phyloP scores from a whole-genome alignment of 257 asterid genomes.

The Thymus quinquecostatus region DNA sequence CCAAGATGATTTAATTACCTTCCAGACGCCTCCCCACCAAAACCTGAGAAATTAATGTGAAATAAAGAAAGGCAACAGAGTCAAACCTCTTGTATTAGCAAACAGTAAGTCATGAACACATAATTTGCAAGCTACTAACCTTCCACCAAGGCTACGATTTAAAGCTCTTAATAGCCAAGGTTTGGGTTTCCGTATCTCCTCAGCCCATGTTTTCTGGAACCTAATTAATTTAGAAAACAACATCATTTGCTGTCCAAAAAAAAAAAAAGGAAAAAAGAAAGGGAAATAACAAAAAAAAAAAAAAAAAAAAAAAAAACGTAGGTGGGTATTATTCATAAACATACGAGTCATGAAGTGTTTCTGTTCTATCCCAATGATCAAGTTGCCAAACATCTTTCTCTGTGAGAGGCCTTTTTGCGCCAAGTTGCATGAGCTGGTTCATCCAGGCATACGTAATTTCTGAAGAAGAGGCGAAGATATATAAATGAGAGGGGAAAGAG shows the following conservation, averaged over 20 bases:
- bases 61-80: constrained; percentile 26
- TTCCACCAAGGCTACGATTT: constrained; percentile 90
- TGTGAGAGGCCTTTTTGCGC: constrained; percentile 86
- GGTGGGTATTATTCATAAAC: constrained; percentile 25
- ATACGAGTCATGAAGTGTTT: constrained; percentile 78
- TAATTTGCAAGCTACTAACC: constrained; percentile 50
- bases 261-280: too few species aligned
- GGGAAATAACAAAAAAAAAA: not conserved
- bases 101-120: constrained; percentile 26
- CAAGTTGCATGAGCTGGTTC: constrained; percentile 83
- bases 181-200: constrained; percentile 69
- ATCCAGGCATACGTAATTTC: constrained; percentile 79
- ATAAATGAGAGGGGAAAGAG: constrained; percentile 4
- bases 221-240: constrained; percentile 40
- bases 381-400: constrained; percentile 98
- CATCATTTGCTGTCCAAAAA: constrained; percentile 4
- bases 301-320: not conserved
- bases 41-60: constrained; percentile 59
- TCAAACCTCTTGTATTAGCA: not conserved
- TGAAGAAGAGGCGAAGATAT: constrained; percentile 32
- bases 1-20: constrained; percentile 55
- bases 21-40: constrained; percentile 99
- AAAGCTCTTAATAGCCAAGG: constrained; percentile 98
- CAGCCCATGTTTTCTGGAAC: constrained; percentile 88
- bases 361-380: constrained; percentile 92